Percentiles rank a stretch among this genome's conserved stretches.
phyloP scores from a whole-genome alignment of 371 early-diverging fungal genomes.

The Mucor velutinosus region DNA sequence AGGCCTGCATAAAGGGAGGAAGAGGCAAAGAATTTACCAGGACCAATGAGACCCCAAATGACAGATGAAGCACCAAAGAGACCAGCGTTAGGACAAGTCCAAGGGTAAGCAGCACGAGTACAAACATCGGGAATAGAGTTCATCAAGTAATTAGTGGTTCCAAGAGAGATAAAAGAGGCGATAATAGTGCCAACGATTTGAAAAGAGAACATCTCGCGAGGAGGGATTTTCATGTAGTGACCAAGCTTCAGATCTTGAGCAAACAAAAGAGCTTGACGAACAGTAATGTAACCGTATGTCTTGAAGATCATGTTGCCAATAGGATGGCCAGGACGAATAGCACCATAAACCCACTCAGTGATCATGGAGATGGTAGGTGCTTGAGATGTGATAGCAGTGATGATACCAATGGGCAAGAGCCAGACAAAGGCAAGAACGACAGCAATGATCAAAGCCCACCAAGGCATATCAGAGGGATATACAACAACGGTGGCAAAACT shows the following conservation, averaged over 20 bases:
- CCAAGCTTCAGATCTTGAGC: slow-evolving; percentile 62
- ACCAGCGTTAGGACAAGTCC: slow-evolving; percentile 51
- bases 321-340: slow-evolving; percentile 58
- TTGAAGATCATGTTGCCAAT: slow-evolving; percentile 66
- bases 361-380: slow-evolving; percentile 47
- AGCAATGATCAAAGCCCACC: slow-evolving; percentile 69
- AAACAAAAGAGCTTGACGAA: slow-evolving; percentile 59
- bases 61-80: slow-evolving; percentile 48
- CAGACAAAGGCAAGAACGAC: slow-evolving; percentile 65
- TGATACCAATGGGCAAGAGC: slow-evolving; percentile 71
- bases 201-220: slow-evolving; percentile 62
- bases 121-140: slow-evolving; percentile 57
- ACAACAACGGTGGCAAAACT: slow-evolving; percentile 49
- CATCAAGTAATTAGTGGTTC: slow-evolving; percentile 63
- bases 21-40: slow-evolving; percentile 58
- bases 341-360: slow-evolving; percentile 50
- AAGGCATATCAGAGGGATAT: slow-evolving; percentile 57
- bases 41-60: slow-evolving; percentile 71
- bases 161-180: slow-evolving; percentile 58
- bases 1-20: slow-evolving; percentile 48
- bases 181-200: slow-evolving; percentile 64
- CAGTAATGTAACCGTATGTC: slow-evolving; percentile 59
- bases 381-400: slow-evolving; percentile 48
- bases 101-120: slow-evolving; percentile 47
- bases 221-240: slow-evolving; percentile 72